Evolutionary conservation across 306 rosid species (phyloP).

Genomic region (Dryas drummondii): DNA sequence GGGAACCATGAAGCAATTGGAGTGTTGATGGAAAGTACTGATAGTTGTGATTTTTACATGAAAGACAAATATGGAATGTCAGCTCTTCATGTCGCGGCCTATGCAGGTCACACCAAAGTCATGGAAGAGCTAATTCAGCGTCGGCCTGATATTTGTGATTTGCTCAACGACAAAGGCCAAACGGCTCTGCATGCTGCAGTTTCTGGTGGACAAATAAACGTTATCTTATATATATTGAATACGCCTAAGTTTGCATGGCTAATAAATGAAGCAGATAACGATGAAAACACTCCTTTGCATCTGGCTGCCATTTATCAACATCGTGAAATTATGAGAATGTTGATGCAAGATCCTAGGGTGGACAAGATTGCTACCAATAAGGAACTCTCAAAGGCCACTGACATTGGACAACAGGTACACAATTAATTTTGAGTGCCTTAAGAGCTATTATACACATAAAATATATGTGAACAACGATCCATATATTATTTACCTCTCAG

Average conservation of each 20-base stretch:
- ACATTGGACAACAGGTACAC: neutral
- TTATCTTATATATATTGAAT: neutral
- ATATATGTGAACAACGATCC: too few species aligned
- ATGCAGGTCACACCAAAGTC: neutral
- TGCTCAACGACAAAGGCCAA: neutral
- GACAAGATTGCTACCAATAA: constrained; percentile 6
- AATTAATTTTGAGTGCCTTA: neutral
- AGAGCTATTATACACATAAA: too few species aligned
- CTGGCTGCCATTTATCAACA: neutral
- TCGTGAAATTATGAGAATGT: neutral
- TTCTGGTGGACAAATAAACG: neutral
- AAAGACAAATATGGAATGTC: constrained; percentile 13
- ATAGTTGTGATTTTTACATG: neutral
- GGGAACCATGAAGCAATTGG: neutral
- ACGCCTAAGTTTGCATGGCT: neutral
- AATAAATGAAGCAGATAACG: neutral
- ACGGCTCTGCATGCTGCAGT: constrained; percentile 15
- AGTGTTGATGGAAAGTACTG: neutral
- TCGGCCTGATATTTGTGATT: constrained; percentile 6
- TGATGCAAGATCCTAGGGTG: neutral
- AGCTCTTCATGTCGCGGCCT: constrained; percentile 13
- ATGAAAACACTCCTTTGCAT: constrained; percentile 31
- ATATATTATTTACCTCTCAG: too few species aligned
- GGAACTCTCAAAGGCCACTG: neutral
- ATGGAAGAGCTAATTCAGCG: neutral